These are phyloP conservation scores for Aureoboletus auriporus DNA, from an alignment of 768 basidiomycete species.

Conservation along the genomic window DNA sequence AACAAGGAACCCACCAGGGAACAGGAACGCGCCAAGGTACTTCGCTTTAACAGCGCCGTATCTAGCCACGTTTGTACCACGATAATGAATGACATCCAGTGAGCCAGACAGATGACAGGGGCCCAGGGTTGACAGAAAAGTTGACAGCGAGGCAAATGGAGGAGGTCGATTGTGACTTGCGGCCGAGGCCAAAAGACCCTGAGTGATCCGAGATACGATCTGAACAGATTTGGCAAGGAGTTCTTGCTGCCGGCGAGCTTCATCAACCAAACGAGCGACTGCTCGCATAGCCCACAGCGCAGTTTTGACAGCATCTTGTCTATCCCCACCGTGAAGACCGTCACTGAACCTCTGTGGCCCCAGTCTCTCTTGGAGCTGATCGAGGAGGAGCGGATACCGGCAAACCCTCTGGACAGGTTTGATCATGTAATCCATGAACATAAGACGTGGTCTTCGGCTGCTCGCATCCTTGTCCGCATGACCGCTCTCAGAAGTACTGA, in stretches of 20 bases:
- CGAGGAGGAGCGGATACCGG: slow-evolving; percentile 89
- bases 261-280: slow-evolving; percentile 76
- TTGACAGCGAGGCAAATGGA: slow-evolving; percentile 40
- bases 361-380: slow-evolving; percentile 46
- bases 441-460: slow-evolving; percentile 41
- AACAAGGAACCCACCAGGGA: slow-evolving; percentile 78
- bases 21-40: slow-evolving; percentile 90
- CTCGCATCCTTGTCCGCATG: slow-evolving; percentile 26
- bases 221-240: slow-evolving; percentile 61
- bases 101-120: slow-evolving; percentile 79
- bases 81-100: slow-evolving; percentile 80
- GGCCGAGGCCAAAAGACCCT: slow-evolving; percentile 28
- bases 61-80: slow-evolving; percentile 39
- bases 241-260: slow-evolving; percentile 68
- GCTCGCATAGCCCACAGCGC: slow-evolving; percentile 70
- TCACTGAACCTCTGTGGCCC: neutral
- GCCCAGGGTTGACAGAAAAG: slow-evolving; percentile 74
- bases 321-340: neutral
- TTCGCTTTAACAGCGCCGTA: slow-evolving; percentile 63
- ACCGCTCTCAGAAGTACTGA: slow-evolving; percentile 29
- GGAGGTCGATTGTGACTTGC: slow-evolving; percentile 28
- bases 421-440: slow-evolving; percentile 87
- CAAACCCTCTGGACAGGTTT: slow-evolving; percentile 97
- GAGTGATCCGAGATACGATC: slow-evolving; percentile 62
- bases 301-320: slow-evolving; percentile 25